Evolutionary conservation across 225 moss, liverwort and hornwort species (phyloP), one percentile per base, ranked within the genome.

Genomic region (Physcomitrium patens): DNA sequence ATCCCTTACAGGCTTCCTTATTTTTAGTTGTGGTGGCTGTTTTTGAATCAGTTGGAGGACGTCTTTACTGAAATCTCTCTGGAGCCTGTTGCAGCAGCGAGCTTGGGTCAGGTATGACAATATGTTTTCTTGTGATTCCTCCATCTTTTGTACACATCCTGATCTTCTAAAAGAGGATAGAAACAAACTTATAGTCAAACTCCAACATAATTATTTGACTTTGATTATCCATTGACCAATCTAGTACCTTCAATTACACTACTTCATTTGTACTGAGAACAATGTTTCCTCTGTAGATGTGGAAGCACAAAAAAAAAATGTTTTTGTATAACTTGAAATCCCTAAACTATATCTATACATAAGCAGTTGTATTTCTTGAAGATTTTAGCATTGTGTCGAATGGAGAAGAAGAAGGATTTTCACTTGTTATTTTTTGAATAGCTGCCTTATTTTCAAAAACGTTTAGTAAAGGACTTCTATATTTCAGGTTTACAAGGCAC

Each of bases 61-160:
- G 45, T 87, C 58, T 90, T 87, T 50, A 81, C 82, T 59, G 85
- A 87, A 70, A 82, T 87, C n/a, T 90, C 90, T 73, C 77, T 76
- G 43, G 85, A 81, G 81, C 90, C 90, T 73, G 70, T 90, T 74
- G 90, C 90, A 62, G 87, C 90, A 75, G 90, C 90, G 60, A 90
- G 90, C 81, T 79, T 90, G 85, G 90, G 90, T 73, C 90, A 90
- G 85, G 90, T 90, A 82, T 62, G 68, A 68, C 26, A n/a, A 77
- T 66, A 41, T 45, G 51, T 76, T 68, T 43, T 54, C 69, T 46
- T 44, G 14, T 57, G 54, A 67, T 73, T 41, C 55, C 13, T 53
- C 46, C 48, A 84, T 42, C 55, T 65, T 80, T 76, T 64, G n/a
- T 14, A 68, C 18, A 66, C 31, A 37, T 37, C 31, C 31, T 37